Percentiles rank a stretch among this genome's conserved stretches.
Conservation (phyloP, 441 rosid species). For the Bocquillonia castaneifolia region DNA sequence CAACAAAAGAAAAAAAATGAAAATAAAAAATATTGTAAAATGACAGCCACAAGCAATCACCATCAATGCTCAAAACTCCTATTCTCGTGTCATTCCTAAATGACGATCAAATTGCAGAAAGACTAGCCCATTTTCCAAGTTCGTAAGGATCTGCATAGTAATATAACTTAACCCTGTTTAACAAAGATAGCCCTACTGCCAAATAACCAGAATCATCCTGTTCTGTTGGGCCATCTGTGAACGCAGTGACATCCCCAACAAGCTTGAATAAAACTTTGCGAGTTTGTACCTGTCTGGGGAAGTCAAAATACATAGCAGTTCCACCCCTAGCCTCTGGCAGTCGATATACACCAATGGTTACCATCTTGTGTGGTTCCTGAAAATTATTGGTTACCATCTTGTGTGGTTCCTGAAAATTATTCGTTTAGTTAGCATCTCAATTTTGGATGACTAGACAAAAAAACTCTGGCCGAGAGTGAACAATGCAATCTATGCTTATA, state of each 20-base stretch:
- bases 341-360: conserved; percentile 67
- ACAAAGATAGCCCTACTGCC: conserved; percentile 71
- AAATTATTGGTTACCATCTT: conserved; percentile 49
- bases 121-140: conserved; percentile 91
- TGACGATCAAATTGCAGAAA: conserved; percentile 47
- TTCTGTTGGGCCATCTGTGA: conserved; percentile 68
- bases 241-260: conserved; percentile 76
- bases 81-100: not conserved
- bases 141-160: conserved; percentile 78
- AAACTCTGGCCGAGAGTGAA: not conserved
- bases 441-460: not conserved
- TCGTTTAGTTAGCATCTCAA: conserved; percentile 22
- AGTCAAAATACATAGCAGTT: conserved; percentile 81
- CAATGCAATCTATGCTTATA: not conserved
- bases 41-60: conserved; percentile 14
- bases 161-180: conserved; percentile 64
- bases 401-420: conserved; percentile 51
- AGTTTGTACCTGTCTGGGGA: conserved; percentile 61
- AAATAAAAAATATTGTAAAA: not conserved
- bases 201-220: conserved; percentile 51
- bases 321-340: conserved; percentile 75
- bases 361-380: conserved; percentile 74
- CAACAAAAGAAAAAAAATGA: not conserved
- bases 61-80: conserved; percentile 16
- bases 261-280: conserved; percentile 61